Evolutionary conservation across 192 early-diverging fungal genomes (phyloP).

Genomic region (Coemansia sp.): DNA sequence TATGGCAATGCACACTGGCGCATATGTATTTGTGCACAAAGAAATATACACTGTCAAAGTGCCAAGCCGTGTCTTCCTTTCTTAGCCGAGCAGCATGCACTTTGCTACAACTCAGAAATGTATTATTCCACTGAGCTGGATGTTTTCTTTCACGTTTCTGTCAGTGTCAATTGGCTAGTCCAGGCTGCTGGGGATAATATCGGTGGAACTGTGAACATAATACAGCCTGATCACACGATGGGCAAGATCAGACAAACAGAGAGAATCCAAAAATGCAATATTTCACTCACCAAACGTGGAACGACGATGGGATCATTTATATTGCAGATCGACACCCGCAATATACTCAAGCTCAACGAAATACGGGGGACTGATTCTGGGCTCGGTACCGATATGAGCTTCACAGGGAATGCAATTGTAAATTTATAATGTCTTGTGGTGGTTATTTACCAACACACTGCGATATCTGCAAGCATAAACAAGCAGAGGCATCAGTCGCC

Average conservation of each 20-base stretch:
- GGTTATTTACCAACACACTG: neutral
- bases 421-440: neutral
- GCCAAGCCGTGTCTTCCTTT: too few relatives aligned
- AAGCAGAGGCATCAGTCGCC: neutral
- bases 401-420: neutral
- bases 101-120: too few relatives aligned
- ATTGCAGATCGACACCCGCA: conserved; percentile 3
- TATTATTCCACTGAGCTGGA: too few relatives aligned
- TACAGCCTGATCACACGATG: too few relatives aligned
- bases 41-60: neutral
- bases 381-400: neutral
- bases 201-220: too few relatives aligned
- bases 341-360: neutral
- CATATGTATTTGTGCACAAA: conserved; percentile 2
- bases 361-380: neutral
- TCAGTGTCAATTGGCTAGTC: too few relatives aligned
- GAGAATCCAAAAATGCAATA: neutral
- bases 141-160: too few relatives aligned
- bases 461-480: neutral
- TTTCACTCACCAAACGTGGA: neutral
- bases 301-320: neutral
- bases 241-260: too few relatives aligned
- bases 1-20: neutral
- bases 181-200: too few relatives aligned
- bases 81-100: too few relatives aligned